Evolutionary conservation across 129 eudicot species (phyloP).

Genomic region (Flaveria trinervia): DNA sequence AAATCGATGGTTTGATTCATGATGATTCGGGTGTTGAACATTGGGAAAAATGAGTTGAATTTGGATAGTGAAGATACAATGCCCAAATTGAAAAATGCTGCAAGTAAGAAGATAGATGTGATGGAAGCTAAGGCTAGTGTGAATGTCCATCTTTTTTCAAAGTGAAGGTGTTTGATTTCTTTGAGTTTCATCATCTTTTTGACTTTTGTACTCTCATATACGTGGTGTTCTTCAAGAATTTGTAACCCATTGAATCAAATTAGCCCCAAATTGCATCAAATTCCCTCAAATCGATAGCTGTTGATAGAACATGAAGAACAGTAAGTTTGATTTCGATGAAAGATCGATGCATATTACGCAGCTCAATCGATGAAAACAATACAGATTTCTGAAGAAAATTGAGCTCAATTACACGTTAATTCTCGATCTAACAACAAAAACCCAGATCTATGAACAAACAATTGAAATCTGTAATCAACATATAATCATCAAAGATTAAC

Average conservation of each 20-base stretch:
- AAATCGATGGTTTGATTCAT: conserved; percentile 38
- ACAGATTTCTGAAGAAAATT: not conserved
- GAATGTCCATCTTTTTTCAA: conserved; percentile 80
- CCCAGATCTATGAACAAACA: not conserved
- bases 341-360: too few relatives aligned
- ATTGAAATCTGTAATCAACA: too few relatives aligned
- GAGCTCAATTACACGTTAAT: conserved; percentile 8
- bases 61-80: conserved; percentile 52
- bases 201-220: conserved; percentile 17
- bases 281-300: not conserved
- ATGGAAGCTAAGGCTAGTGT: conserved; percentile 62
- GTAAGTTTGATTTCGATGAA: conserved; percentile 10
- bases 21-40: conserved; percentile 38
- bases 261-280: not conserved
- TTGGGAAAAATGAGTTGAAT: conserved; percentile 53
- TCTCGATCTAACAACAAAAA: conserved; percentile 1
- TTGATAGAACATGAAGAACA: conserved; percentile 15
- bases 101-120: conserved; percentile 58
- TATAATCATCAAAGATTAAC: too few relatives aligned
- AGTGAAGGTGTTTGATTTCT: conserved; percentile 41
- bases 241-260: not conserved
- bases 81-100: conserved; percentile 67
- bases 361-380: conserved; percentile 16
- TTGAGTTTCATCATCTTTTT: conserved; percentile 39
- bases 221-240: conserved; percentile 20